A percentile compares a stretch with the other conserved stretches of the same genome.
phyloP scores from a whole-genome alignment of 495 filamentous ascomycete genomes.

The Talaromyces trachyspermus region DNA sequence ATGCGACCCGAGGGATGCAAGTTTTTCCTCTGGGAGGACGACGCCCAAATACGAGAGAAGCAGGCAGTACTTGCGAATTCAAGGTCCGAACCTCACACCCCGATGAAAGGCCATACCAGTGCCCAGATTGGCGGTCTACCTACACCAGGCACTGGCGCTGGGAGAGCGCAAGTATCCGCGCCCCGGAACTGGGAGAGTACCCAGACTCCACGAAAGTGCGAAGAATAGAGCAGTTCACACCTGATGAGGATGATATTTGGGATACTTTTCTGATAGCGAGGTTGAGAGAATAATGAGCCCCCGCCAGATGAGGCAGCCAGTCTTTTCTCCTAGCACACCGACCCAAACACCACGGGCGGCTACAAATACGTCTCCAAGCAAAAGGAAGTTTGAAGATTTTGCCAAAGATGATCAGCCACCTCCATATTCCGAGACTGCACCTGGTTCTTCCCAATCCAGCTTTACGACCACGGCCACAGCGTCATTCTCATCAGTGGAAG shows the following conservation, averaged over 20 bases:
- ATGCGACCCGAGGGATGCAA: conserved; percentile 44
- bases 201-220: conserved; percentile 27
- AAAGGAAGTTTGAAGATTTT: conserved; percentile 41
- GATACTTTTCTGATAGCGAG: too few relatives aligned
- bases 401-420: conserved; percentile 13
- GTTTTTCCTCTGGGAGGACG: conserved; percentile 66
- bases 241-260: conserved; percentile 38
- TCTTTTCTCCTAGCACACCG: conserved; percentile 34
- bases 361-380: conserved; percentile 41
- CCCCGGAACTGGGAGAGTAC: too few relatives aligned
- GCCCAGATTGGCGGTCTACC: conserved; percentile 8
- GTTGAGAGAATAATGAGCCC: too few relatives aligned
- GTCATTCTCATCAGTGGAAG: conserved; percentile 25
- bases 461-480: conserved; percentile 15
- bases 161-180: too few relatives aligned
- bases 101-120: conserved; percentile 11
- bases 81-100: conserved; percentile 27
- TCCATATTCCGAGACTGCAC: conserved; percentile 1
- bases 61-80: conserved; percentile 43
- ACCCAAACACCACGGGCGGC: conserved; percentile 40
- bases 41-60: conserved; percentile 51
- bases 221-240: too few relatives aligned
- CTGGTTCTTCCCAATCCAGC: background rate
- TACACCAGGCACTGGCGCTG: conserved; percentile 13
- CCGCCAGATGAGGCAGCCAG: conserved; percentile 18